Conservation (phyloP, 352 stramenopile genomes). For the Plasmopara viticola region DNA sequence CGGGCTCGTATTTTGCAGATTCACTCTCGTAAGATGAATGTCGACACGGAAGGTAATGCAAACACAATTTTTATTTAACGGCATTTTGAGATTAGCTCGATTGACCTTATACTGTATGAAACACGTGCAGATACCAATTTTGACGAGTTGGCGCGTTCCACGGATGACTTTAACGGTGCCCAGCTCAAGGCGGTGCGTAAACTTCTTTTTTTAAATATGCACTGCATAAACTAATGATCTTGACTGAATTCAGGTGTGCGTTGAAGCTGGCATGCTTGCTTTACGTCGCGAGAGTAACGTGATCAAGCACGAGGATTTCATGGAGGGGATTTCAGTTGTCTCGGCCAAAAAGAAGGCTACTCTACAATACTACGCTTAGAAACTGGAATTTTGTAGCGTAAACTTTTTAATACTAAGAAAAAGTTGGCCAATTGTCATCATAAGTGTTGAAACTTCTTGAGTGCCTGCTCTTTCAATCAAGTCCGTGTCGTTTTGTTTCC, state of each 20-base stretch:
- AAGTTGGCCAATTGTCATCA: not conserved
- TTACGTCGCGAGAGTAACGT: slow-evolving; percentile 91
- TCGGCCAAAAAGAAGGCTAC: slow-evolving; percentile 97
- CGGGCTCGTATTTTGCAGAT: slow-evolving; percentile 96
- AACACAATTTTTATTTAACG: not conserved
- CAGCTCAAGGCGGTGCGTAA: slow-evolving; percentile 92
- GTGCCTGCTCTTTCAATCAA: not conserved
- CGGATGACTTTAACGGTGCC: slow-evolving; percentile 98
- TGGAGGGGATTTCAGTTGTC: slow-evolving; percentile 98
- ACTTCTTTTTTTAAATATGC: not conserved
- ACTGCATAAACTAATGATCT: not conserved
- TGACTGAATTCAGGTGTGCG: slow-evolving; percentile 81
- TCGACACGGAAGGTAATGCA: slow-evolving; percentile 76
- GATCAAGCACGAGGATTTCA: slow-evolving; percentile 99
- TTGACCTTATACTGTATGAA: slow-evolving; percentile 4
- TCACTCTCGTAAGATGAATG: slow-evolving; percentile 97
- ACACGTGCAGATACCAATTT: slow-evolving; percentile 89
- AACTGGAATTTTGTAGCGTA: slow-evolving; percentile 3
- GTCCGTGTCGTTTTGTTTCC: not conserved
- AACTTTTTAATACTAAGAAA: slow-evolving; percentile 5
- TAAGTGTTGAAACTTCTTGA: not conserved
- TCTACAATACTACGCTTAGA: slow-evolving; percentile 96
- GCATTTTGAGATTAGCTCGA: not conserved
- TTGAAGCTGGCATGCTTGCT: slow-evolving; percentile 98
- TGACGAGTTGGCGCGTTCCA: slow-evolving; percentile 95